Percentiles rank a stretch among this genome's conserved stretches.
These are phyloP conservation scores for Canariomyces notabilis DNA, from an alignment of 2,329 filamentous ascomycete genomes.

Conservation along the genomic window DNA sequence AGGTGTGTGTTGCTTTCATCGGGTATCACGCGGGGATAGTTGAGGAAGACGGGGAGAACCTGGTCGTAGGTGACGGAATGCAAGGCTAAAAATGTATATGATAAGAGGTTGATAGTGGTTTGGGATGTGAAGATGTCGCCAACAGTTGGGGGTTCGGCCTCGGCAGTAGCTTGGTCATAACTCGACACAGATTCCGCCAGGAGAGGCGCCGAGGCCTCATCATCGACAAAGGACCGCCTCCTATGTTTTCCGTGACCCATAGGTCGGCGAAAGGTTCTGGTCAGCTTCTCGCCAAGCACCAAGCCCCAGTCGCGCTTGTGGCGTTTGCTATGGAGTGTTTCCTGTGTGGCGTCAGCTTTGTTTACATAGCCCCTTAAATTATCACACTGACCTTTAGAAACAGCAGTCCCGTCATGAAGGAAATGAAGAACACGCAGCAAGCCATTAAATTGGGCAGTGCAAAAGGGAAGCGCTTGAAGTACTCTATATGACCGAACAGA, in stretches of 20 bases:
- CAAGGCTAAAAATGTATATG: constrained; percentile 76
- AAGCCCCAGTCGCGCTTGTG: constrained; percentile 70
- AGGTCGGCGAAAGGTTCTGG: constrained; percentile 29
- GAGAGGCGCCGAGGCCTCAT: constrained; percentile 53
- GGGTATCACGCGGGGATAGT: constrained; percentile 58
- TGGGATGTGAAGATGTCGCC: constrained; percentile 28
- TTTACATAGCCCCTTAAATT: not conserved
- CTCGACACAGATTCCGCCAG: constrained; percentile 35
- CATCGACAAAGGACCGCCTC: constrained; percentile 47
- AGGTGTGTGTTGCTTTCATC: constrained; percentile 54
- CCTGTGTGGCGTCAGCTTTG: constrained; percentile 37
- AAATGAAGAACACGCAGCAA: constrained; percentile 70
- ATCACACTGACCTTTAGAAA: constrained; percentile 62
- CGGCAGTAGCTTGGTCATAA: constrained; percentile 27
- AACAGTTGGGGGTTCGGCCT: constrained; percentile 15
- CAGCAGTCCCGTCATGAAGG: constrained; percentile 66
- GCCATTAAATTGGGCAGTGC: constrained; percentile 77
- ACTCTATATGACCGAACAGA: constrained; percentile 60
- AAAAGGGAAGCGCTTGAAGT: constrained; percentile 77
- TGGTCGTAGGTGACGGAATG: constrained; percentile 85
- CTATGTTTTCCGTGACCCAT: constrained; percentile 30
- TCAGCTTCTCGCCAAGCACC: constrained; percentile 63
- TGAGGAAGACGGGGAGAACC: constrained; percentile 80
- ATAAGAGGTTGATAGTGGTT: constrained; percentile 46
- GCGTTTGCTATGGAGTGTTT: constrained; percentile 73